Evolutionary conservation across 345 rosid species (phyloP).

Genomic region (Populus tremula): DNA sequence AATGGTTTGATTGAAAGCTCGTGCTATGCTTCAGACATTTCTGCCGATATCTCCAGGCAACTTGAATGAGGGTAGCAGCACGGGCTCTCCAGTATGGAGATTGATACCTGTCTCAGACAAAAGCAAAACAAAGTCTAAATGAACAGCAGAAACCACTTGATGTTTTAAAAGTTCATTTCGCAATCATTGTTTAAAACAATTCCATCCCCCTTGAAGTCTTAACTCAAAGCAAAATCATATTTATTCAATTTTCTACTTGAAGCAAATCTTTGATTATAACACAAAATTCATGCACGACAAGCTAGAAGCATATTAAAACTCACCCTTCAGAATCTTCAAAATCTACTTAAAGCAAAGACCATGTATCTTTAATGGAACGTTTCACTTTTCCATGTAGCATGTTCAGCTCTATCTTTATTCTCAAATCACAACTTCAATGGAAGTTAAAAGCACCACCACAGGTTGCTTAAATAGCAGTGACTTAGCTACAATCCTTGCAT

Average conservation of each 20-base stretch:
- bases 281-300: no score
- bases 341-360: no score
- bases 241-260: neutral
- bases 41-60: constrained; percentile 81
- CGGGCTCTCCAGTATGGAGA: constrained; percentile 75
- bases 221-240: neutral
- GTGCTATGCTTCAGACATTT: constrained; percentile 39
- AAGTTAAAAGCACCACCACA: no score
- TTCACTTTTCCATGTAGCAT: no score
- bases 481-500: no score
- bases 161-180: neutral
- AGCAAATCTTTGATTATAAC: neutral
- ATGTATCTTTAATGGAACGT: no score
- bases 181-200: neutral
- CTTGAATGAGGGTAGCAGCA: constrained; percentile 66
- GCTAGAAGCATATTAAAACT: no score
- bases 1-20: constrained; percentile 19
- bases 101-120: constrained; percentile 47
- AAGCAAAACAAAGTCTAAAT: neutral
- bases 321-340: no score
- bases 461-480: no score
- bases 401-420: no score
- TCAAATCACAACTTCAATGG: no score
- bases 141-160: neutral
- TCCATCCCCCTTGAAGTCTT: no score